phyloP scores from a whole-genome alignment of 129 eudicot genomes.

The Artemisia tridentata region DNA sequence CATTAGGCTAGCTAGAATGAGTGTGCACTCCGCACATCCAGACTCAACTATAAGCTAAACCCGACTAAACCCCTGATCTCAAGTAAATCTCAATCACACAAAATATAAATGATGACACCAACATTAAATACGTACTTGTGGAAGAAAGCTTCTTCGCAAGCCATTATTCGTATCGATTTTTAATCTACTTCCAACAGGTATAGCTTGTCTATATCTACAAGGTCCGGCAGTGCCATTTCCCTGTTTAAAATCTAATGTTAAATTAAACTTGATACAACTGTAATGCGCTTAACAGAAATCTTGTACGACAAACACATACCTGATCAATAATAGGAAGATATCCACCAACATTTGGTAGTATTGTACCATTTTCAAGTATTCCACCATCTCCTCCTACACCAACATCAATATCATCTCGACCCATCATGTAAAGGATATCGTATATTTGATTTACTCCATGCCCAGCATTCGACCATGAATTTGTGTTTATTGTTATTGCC shows the following conservation, averaged over 20 bases:
- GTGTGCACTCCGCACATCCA: no score
- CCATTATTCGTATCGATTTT: not conserved
- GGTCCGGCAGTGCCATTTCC: not conserved
- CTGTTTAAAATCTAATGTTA: not conserved
- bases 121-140: not conserved
- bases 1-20: no score
- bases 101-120: not conserved
- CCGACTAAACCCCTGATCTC: no score
- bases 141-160: not conserved
- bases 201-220: not conserved
- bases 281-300: no score
- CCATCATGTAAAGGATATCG: slow-evolving; percentile 90
- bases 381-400: slow-evolving; percentile 98
- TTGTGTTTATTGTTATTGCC: slow-evolving; percentile 75
- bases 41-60: no score
- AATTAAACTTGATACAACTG: not conserved
- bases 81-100: no score
- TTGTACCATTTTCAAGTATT: slow-evolving; percentile 30
- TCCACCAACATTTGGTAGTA: no score
- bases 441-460: slow-evolving; percentile 82
- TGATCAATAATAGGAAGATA: no score
- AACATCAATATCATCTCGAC: slow-evolving; percentile 72
- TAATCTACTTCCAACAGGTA: not conserved
- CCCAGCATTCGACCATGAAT: slow-evolving; percentile 85
- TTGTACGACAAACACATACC: no score